Evolutionary conservation across 345 rosid genomes (phyloP).

Genomic region (Eucalyptus cloeziana): DNA sequence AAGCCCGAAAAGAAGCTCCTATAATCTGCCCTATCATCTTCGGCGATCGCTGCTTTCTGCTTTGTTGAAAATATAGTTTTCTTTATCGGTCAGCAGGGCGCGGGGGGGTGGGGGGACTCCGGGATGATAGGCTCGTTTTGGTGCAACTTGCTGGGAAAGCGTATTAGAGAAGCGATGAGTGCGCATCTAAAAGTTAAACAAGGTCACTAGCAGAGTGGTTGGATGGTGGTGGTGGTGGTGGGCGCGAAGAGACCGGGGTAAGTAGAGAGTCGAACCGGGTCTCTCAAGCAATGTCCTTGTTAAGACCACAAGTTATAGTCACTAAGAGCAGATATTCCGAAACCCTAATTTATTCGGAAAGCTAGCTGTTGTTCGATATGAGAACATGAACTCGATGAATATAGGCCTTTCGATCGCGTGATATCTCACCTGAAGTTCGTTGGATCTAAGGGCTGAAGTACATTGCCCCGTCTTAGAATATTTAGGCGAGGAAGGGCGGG

Average conservation of each 20-base stretch:
- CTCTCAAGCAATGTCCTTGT: background rate
- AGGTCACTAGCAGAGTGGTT: background rate
- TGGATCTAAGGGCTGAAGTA: background rate
- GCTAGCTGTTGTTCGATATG: background rate
- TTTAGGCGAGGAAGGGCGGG: background rate
- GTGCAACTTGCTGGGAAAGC: background rate
- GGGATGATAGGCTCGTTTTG: background rate
- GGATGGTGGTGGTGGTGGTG: background rate
- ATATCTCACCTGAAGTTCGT: background rate
- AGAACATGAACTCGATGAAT: background rate
- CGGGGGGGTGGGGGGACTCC: background rate
- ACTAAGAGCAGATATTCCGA: background rate
- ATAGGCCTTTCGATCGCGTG: rapidly evolving
- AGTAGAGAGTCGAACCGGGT: background rate
- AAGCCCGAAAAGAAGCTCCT: background rate
- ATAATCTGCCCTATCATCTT: background rate
- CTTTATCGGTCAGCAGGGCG: background rate
- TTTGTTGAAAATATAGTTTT: background rate
- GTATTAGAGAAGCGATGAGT: background rate
- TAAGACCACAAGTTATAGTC: background rate
- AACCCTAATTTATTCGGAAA: background rate
- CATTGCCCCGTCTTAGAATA: background rate
- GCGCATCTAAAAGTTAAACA: background rate
- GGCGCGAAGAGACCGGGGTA: background rate
- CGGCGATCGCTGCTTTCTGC: background rate